These are phyloP conservation scores for Pisolithus tinctorius DNA, from an alignment of 768 basidiomycete species.

Conservation along the genomic window DNA sequence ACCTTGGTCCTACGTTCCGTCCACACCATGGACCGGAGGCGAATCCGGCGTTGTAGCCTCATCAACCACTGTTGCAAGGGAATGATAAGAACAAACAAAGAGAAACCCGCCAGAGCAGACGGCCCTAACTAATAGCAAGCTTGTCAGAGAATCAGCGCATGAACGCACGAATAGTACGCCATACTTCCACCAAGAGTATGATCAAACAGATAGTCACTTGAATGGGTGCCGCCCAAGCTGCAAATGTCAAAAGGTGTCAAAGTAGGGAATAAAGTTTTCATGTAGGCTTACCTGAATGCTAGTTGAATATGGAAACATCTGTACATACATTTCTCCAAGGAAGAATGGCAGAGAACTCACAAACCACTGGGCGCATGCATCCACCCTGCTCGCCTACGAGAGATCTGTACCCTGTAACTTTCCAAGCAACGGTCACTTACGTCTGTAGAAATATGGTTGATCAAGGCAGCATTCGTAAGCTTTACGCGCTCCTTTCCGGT, in stretches of 20 bases:
- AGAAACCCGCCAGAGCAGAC: conserved; percentile 65
- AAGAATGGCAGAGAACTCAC: conserved; percentile 31
- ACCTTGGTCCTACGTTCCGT: conserved; percentile 59
- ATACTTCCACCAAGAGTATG: conserved; percentile 51
- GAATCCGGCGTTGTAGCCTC: conserved; percentile 47
- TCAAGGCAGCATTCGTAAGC: conserved; percentile 53
- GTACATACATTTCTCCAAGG: neutral
- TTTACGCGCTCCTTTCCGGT: conserved; percentile 59
- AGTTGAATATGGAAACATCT: neutral
- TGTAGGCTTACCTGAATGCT: conserved; percentile 35
- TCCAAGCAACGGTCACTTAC: conserved; percentile 29
- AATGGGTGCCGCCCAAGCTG: conserved; percentile 64
- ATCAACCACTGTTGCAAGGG: conserved; percentile 62
- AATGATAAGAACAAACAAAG: conserved; percentile 53
- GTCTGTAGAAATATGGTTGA: conserved; percentile 62
- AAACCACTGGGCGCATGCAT: conserved; percentile 67
- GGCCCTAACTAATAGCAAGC: conserved; percentile 46
- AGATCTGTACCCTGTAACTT: neutral
- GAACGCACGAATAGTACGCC: conserved; percentile 1
- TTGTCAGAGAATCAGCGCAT: neutral
- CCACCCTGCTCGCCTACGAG: conserved; percentile 45
- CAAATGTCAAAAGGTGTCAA: neutral
- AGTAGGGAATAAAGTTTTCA: neutral
- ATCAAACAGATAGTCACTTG: conserved; percentile 55
- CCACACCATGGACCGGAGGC: conserved; percentile 51